A percentile compares a stretch with the other conserved stretches of the same genome.
These are phyloP conservation scores for Favolaschia claudopus DNA, from an alignment of 768 basidiomycete species.

Conservation along the genomic window DNA sequence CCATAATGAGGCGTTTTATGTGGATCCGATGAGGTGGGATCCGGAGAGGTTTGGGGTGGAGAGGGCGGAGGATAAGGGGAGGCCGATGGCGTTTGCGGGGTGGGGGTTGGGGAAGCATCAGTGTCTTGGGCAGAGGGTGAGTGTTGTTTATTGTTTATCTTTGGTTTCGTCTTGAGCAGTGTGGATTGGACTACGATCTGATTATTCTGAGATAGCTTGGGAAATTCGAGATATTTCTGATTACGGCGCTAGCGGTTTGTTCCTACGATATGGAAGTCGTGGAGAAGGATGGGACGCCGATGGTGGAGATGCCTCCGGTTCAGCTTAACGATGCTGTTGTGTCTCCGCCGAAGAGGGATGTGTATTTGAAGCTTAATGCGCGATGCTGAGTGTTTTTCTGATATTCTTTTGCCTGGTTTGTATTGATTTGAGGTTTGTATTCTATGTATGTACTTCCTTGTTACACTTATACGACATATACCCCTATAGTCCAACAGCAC, in stretches of 20 bases:
- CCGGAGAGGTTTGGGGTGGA: neutral
- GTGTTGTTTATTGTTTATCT: neutral
- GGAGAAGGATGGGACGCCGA: neutral
- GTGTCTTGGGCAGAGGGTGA: neutral
- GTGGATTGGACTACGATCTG: too few species aligned
- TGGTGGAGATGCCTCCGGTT: conserved; percentile 3
- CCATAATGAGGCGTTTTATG: conserved; percentile 1
- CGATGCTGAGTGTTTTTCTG: neutral
- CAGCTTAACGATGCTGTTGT: neutral
- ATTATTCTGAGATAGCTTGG: neutral
- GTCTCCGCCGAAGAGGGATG: neutral
- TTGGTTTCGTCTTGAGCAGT: neutral
- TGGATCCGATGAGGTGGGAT: neutral
- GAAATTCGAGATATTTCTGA: conserved; percentile 4
- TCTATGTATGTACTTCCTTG: too few species aligned
- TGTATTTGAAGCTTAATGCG: neutral
- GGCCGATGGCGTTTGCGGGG: neutral
- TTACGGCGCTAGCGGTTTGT: neutral
- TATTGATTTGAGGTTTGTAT: too few species aligned
- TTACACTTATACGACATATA: too few species aligned
- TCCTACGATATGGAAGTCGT: neutral
- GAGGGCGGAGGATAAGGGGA: neutral
- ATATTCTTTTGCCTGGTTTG: neutral
- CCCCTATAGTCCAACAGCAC: too few species aligned
- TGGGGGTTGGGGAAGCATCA: conserved; percentile 8